Evolutionary conservation across 169 alveolate species (phyloP), one percentile per base, ranked within the genome.

Genomic region (Miamiensis avidus): DNA sequence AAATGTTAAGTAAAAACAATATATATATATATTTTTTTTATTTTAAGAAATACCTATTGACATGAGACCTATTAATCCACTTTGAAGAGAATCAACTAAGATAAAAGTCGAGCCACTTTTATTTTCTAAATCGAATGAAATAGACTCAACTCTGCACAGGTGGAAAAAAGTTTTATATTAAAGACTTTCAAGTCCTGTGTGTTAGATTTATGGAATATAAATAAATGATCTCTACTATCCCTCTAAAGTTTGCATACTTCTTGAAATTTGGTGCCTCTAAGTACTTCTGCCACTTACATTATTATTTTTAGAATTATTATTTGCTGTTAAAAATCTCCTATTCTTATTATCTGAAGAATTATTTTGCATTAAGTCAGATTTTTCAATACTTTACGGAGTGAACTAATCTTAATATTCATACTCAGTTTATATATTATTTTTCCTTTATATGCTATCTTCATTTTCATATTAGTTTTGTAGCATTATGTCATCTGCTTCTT

Each of bases 101-200:
- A 94, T 81, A 75, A 94, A 94, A 20, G 95, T 87, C 0, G 94
- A 82, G 30, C 97, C 97, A 33, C 74, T 74, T 83, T 91, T 85
- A 31, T 87, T 79, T 83, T 94, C 96, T 0, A 94, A 82, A 82
- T 91, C 96, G 72, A 92, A 94, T 0, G 95, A 92, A n/a, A 92
- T 91, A 0, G 95, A 92, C 83, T 94, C 95, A 27, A 94, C 79
- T 78, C 95, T 83, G 31, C 96, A 91, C 93, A 94, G 83, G 34
- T 94, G 93, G 87, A 94, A 94, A 89, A 94, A 94, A 34, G 95
- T 92, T 76, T 91, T 94, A 78, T 92, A 94, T 75, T 91, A 75
- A 28, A 94, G 85, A 29, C 91, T 87, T 33, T 93, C 93, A 29
- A 94, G 75, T 0, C 97, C 96, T 30, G 93, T 92, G 64, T 92